Conservation (phyloP, 2,329 filamentous ascomycete genomes). For the Xylaria arbuscula region DNA sequence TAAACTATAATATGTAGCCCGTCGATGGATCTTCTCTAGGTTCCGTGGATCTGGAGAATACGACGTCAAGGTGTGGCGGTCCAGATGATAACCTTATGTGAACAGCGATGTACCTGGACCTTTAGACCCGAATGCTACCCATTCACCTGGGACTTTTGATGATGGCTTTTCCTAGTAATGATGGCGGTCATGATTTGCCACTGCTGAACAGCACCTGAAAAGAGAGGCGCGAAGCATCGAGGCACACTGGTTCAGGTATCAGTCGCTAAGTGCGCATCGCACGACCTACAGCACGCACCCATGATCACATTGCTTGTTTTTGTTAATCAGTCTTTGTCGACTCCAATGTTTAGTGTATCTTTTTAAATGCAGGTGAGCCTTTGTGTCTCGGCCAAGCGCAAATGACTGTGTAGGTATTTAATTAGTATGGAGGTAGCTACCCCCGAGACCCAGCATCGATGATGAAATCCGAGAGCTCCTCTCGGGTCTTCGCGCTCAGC, state of each 20-base stretch:
- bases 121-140: background rate
- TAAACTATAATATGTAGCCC: background rate
- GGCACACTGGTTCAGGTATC: background rate
- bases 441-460: background rate
- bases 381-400: background rate
- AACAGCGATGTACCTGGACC: background rate
- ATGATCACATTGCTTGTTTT: background rate
- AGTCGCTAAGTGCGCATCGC: slow-evolving; percentile 8
- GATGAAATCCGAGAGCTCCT: background rate
- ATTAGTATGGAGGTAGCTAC: background rate
- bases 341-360: background rate
- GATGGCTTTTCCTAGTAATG: background rate
- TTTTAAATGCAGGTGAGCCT: background rate
- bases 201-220: background rate
- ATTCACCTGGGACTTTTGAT: background rate
- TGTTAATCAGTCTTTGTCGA: background rate
- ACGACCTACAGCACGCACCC: background rate
- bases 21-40: background rate
- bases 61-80: slow-evolving; percentile 2
- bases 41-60: background rate
- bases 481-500: slow-evolving; percentile 5
- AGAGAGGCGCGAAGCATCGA: slow-evolving; percentile 8
- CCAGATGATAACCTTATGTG: slow-evolving; percentile 1
- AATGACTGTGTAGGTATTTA: background rate
- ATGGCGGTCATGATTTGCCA: background rate